phyloP scores from a whole-genome alignment of 2,329 filamentous ascomycete genomes.

The Metarhizium rileyi region DNA sequence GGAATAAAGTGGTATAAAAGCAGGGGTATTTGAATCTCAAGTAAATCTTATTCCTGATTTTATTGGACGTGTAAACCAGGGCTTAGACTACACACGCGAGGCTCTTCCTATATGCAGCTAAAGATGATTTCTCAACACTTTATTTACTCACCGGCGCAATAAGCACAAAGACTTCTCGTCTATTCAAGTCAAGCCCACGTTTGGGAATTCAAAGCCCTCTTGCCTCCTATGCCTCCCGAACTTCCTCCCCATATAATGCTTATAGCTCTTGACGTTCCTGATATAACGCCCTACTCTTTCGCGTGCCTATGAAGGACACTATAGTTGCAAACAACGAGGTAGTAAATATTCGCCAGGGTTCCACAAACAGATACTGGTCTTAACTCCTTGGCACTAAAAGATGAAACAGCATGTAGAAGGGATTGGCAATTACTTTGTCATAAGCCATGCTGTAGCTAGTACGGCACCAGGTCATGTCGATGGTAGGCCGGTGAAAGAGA shows the following conservation, averaged over 20 bases:
- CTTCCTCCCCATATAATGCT: neutral
- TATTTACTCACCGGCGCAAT: too few species aligned
- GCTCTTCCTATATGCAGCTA: too few species aligned
- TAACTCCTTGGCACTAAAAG: neutral
- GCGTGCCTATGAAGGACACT: neutral
- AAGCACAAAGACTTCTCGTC: too few species aligned
- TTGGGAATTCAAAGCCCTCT: too few species aligned
- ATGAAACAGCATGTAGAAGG: neutral
- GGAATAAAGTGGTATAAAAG: too few species aligned
- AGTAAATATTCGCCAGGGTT: neutral
- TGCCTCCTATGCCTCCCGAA: neutral
- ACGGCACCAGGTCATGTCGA: neutral
- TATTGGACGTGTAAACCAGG: too few species aligned
- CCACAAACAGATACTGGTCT: neutral
- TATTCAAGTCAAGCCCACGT: too few species aligned
- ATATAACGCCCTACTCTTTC: neutral
- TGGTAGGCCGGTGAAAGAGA: neutral
- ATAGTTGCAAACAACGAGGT: neutral
- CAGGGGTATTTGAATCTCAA: too few species aligned
- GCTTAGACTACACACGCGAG: too few species aligned
- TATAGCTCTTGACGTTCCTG: neutral
- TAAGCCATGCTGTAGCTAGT: neutral
- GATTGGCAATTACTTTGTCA: neutral
- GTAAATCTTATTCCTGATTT: too few species aligned
- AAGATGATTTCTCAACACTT: too few species aligned